phyloP scores from a whole-genome alignment of 495 filamentous ascomycete genomes.

The Bryoglossum gracile region DNA sequence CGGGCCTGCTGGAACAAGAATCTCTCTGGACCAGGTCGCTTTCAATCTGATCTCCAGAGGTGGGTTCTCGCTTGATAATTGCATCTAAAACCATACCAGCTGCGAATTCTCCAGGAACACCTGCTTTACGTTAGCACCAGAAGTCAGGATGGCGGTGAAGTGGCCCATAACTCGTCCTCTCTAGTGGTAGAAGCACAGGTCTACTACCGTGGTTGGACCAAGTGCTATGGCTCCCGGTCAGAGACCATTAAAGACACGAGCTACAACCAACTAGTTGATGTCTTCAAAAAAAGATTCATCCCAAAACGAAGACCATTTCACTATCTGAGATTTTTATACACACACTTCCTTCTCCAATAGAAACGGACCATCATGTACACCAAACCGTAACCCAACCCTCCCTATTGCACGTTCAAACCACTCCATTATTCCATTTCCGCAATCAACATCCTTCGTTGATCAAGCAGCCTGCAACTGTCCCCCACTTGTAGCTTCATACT shows the following conservation, averaged over 20 bases:
- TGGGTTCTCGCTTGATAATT: slow-evolving; percentile 15
- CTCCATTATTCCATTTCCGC: too few relatives aligned
- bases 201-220: not conserved
- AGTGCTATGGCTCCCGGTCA: not conserved
- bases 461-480: too few relatives aligned
- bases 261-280: not conserved
- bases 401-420: too few relatives aligned
- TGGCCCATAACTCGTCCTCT: slow-evolving; percentile 1
- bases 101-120: slow-evolving; percentile 20
- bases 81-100: slow-evolving; percentile 22
- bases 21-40: slow-evolving; percentile 5
- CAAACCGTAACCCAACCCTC: too few relatives aligned
- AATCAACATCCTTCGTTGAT: too few relatives aligned
- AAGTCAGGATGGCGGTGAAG: not conserved
- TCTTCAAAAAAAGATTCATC: too few relatives aligned
- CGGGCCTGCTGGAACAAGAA: slow-evolving; percentile 16
- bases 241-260: slow-evolving; percentile 3
- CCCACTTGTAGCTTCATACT: too few relatives aligned
- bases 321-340: too few relatives aligned
- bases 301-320: too few relatives aligned
- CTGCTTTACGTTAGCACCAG: not conserved
- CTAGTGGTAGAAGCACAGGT: slow-evolving; percentile 2
- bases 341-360: too few relatives aligned
- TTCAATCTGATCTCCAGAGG: slow-evolving; percentile 17
- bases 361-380: too few relatives aligned